phyloP scores from a whole-genome alignment of 495 filamentous ascomycete species.

The Podospora pseudocomata region DNA sequence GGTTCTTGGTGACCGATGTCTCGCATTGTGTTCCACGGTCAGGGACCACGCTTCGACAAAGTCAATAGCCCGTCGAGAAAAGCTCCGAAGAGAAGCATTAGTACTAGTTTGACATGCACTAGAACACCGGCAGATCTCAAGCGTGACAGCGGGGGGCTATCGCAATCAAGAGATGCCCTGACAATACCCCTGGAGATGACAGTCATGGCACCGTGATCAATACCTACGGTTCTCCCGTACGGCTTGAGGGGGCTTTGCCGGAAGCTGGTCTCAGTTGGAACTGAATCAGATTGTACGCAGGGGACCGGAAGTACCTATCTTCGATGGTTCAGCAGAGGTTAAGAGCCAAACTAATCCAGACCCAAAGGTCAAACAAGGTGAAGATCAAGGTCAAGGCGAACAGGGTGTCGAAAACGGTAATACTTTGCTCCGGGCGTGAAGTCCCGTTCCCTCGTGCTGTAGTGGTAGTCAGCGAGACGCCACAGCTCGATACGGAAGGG shows the following conservation, averaged over 20 bases:
- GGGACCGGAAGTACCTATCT: not conserved
- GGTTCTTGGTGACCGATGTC: not conserved
- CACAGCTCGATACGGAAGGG: conserved; percentile 22
- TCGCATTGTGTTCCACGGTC: not conserved
- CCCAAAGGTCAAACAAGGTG: not conserved
- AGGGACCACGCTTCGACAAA: not conserved
- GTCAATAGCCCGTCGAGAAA: not conserved
- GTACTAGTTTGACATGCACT: conserved; percentile 1
- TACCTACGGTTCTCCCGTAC: not conserved
- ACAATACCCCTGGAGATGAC: not conserved
- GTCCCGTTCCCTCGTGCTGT: conserved; percentile 12
- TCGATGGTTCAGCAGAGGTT: not conserved
- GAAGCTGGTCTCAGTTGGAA: conserved; percentile 3
- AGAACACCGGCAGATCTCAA: conserved; percentile 7
- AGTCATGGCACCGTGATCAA: conserved; percentile 1
- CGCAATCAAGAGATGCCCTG: conserved; percentile 6
- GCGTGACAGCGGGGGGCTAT: not conserved
- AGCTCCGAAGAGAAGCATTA: not conserved
- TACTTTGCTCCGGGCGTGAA: conserved; percentile 24
- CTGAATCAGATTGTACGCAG: not conserved
- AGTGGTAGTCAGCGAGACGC: conserved; percentile 11
- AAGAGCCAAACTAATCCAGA: not conserved
- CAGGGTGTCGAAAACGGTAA: conserved; percentile 15
- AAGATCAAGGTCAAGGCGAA: not conserved
- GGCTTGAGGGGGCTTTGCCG: not conserved